Base-by-base conservation (phyloP, 305 asterid species). In the Rubia balearica region DNA sequence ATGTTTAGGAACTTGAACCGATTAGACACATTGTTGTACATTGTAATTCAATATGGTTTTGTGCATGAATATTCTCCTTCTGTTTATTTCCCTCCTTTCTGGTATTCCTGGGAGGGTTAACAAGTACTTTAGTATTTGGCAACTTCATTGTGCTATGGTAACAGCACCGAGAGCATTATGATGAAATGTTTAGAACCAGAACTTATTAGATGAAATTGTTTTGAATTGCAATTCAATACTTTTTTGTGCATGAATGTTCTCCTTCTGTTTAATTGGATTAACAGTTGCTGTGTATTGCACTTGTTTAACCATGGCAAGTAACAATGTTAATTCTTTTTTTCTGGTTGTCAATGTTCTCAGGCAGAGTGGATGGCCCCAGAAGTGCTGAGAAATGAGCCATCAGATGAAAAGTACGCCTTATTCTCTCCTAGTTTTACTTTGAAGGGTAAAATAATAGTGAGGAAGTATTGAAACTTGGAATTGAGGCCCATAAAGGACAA, bases 321-420 rank as follows among this genome's bases (percentile, higher is more conserved):
- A 27, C 21, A 49, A 65, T 42, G 69, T 40, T 46, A 22, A 46
- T 21, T 41, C 67, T 14, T 73, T 76, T 65, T 57, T 57, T 71
- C 74, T 77, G 75, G 65, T 69, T 81, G 61, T 77, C 78, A 24
- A 73, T 59, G 68, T 77, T 82, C 71, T 78, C 89, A 93, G 98
- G 98, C 98, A 45, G 98, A 93, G 85, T 93, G 98, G 98, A 93
- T 93, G 98, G 98, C 98, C 67, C 98, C 98, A 16, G 98, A 93
- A 89, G 98, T 93, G 73, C 86, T 93, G 78, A 81, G 98, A 85
- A 93, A 93, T 59, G 98, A 93, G 75, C 98, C 96, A 70, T 93
- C 97, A 56, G 85, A 93, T 45, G 98, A 93, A 75, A 93, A 93
- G 98, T 93, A 89, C 53, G 91, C 70, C 70, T n/a, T 72, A 53